Evolutionary conservation across 441 rosid genomes (phyloP), one percentile per base, ranked within the genome.

Genomic region (Eruca vesicaria): DNA sequence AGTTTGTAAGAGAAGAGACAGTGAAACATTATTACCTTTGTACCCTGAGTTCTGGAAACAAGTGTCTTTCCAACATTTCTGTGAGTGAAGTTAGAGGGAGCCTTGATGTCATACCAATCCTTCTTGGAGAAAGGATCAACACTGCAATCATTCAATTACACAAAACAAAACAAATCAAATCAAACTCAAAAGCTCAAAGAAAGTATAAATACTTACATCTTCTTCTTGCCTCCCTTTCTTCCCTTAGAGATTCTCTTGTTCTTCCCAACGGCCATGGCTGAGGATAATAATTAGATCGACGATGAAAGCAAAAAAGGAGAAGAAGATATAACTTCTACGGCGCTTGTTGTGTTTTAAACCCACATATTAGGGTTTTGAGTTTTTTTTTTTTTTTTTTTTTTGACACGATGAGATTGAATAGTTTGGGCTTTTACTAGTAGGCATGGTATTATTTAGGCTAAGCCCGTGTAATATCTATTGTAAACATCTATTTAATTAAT

Each of bases 51-150:
- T 73, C 92, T 85, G 74, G 85, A 77, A 55, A 90, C 93, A 19
- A 90, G 88, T 12, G 93, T 90, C 74, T 84, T 90, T 73, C 96
- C 96, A 0, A 88, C 93, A 57, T 86, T 86, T 73, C 76, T 85
- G 1, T 73, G 59, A 6, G 50, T 55, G 78, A 90, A 88, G 60
- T 75, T 73, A 4, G 90, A 84, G 3, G 96, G 96, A 35, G 97
- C 97, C 78, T 90, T 90, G 50, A 89, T 81, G 55, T 90, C 92
- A 66, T 90, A 87, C 92, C 94, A 90, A 52, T 90, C 96, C 88
- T 89, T 90, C 93, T 88, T 87, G 1, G 94, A 66, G 62, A 86
- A 90, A 0, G 94, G 96, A 86, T 90, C 89, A 15, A 82, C 87
- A 16, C 96, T 90, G 57, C 21, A 19, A 41, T 56, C 38, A 53